A percentile compares a stretch with the other conserved stretches of the same genome.
phyloP scores from a whole-genome alignment of 495 filamentous ascomycete genomes.

The Xylaria telfairii region DNA sequence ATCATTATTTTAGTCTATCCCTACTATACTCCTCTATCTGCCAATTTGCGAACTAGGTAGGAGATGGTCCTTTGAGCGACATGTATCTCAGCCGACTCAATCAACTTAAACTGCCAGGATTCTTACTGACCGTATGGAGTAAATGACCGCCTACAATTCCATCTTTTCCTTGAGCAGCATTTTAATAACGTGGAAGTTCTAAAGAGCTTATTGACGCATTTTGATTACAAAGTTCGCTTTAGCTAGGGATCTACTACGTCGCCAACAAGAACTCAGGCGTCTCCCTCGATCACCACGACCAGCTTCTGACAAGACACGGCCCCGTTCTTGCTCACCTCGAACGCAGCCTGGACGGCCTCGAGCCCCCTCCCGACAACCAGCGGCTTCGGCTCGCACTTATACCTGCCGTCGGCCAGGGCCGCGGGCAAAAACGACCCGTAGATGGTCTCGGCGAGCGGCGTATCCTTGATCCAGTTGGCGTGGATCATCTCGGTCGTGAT shows the following conservation, averaged over 20 bases:
- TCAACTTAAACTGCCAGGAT: too few species aligned
- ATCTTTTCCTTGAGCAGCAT: background rate
- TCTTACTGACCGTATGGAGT: too few species aligned
- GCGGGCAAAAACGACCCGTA: conserved; percentile 30
- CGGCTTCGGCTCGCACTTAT: conserved; percentile 30
- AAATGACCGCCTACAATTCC: background rate
- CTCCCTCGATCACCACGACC: conserved; percentile 28
- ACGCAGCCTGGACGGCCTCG: conserved; percentile 32
- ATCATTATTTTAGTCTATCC: too few species aligned
- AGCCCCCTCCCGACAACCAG: conserved; percentile 34
- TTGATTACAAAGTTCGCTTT: background rate
- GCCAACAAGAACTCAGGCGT: background rate
- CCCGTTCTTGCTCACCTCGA: conserved; percentile 29
- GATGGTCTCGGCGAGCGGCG: conserved; percentile 33
- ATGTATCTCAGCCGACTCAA: too few species aligned
- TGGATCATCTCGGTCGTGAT: conserved; percentile 37
- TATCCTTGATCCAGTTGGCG: conserved; percentile 29
- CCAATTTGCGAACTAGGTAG: too few species aligned
- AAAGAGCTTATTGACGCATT: too few species aligned
- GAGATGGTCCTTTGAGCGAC: too few species aligned
- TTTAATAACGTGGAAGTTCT: background rate
- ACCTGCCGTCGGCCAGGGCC: conserved; percentile 31
- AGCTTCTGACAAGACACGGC: conserved; percentile 33
- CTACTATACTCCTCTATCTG: too few species aligned
- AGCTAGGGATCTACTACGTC: too few species aligned